phyloP scores from a whole-genome alignment of 1,284 basidiomycete species.

The Ganoderma meredithae region DNA sequence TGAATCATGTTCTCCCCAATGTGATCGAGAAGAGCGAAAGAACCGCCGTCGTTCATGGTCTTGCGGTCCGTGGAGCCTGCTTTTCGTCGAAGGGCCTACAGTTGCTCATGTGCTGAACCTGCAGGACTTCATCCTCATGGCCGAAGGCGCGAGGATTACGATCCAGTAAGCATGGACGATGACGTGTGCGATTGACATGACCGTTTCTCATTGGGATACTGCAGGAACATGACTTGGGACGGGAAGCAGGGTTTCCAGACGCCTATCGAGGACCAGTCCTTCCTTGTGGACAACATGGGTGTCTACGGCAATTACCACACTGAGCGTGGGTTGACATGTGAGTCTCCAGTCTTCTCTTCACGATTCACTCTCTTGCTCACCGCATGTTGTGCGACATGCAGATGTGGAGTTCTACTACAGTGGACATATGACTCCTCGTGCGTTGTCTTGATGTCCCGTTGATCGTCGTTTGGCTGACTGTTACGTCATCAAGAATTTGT shows the following conservation, averaged over 20 bases:
- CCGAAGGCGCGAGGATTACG: conserved; percentile 64
- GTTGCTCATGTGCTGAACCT: not conserved
- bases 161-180: conserved; percentile 52
- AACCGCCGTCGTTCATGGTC: conserved; percentile 43
- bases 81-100: not conserved
- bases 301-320: conserved; percentile 46
- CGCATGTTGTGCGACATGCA: conserved; percentile 29
- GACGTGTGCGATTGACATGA: no score
- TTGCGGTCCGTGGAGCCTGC: conserved; percentile 29
- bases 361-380: not conserved
- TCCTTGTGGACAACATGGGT: conserved; percentile 46
- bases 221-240: conserved; percentile 50
- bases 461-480: not conserved
- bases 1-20: conserved; percentile 45
- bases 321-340: conserved; percentile 47
- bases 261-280: conserved; percentile 46
- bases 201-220: not conserved
- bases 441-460: conserved; percentile 26
- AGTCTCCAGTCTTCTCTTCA: conserved; percentile 16
- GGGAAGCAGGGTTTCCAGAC: conserved; percentile 51
- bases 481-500: conserved; percentile 54
- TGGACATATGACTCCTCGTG: conserved; percentile 68
- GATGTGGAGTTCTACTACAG: conserved; percentile 64
- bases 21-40: conserved; percentile 50
- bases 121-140: conserved; percentile 61